Percentiles rank a stretch among this genome's conserved stretches.
Conservation (phyloP, 495 filamentous ascomycete genomes). For the Neurospora sp. region DNA sequence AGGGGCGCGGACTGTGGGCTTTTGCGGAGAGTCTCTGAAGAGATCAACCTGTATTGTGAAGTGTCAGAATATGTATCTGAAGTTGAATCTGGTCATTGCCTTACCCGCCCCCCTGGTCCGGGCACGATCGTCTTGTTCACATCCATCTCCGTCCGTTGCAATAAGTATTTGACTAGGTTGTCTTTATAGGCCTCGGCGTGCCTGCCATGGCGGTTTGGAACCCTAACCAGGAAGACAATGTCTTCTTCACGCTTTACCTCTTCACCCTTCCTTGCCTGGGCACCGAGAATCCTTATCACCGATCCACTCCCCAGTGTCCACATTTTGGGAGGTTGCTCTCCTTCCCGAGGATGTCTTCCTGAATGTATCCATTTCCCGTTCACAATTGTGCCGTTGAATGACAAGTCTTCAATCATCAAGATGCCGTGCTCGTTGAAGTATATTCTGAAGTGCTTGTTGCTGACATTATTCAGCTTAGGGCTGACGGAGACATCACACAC, state of each 20-base stretch:
- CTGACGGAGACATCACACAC: constrained; percentile 65
- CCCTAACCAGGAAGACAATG: constrained; percentile 74
- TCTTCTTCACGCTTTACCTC: constrained; percentile 9
- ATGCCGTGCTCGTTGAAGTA: constrained; percentile 68
- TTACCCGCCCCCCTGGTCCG: constrained; percentile 37
- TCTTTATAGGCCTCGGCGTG: constrained; percentile 45
- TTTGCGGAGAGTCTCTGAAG: constrained; percentile 12
- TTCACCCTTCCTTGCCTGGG: constrained; percentile 17
- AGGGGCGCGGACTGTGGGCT: neutral
- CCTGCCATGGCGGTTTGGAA: constrained; percentile 57
- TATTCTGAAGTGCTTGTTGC: constrained; percentile 88
- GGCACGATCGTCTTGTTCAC: constrained; percentile 32
- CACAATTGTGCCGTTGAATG: constrained; percentile 87
- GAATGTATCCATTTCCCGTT: constrained; percentile 48
- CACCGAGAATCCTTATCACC: constrained; percentile 58
- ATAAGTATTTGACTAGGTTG: constrained; percentile 39
- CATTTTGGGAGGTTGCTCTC: constrained; percentile 20
- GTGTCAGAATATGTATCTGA: neutral
- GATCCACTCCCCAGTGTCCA: constrained; percentile 64
- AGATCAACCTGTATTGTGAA: constrained; percentile 19
- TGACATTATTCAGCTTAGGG: constrained; percentile 52
- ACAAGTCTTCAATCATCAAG: constrained; percentile 84
- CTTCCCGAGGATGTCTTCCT: constrained; percentile 22
- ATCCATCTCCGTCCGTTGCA: constrained; percentile 12
- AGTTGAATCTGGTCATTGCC: neutral